Evolutionary conservation across 2,329 filamentous ascomycete genomes (phyloP).

Genomic region (Penicillium paneum): DNA sequence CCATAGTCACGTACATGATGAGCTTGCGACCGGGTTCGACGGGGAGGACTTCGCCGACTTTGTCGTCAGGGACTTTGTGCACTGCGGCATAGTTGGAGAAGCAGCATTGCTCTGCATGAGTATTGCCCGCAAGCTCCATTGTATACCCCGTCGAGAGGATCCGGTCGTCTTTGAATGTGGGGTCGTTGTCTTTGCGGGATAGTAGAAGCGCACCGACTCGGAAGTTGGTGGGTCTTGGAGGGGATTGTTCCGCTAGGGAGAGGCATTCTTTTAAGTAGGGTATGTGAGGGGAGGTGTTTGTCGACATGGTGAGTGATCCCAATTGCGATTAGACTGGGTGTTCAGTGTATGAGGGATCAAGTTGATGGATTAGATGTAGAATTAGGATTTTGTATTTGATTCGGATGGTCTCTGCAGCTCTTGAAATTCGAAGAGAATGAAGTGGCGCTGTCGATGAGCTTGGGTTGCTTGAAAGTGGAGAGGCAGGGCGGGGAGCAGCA

Average conservation of each 20-base stretch:
- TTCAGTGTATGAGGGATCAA: neutral
- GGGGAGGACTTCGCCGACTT: conserved; percentile 42
- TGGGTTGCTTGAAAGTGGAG: conserved; percentile 4
- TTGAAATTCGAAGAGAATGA: neutral
- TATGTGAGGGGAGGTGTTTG: conserved; percentile 31
- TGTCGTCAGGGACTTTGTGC: conserved; percentile 36
- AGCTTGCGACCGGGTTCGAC: conserved; percentile 44
- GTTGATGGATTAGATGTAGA: neutral
- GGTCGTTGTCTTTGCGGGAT: conserved; percentile 30
- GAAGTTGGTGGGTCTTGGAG: conserved; percentile 86
- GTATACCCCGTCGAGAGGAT: conserved; percentile 84
- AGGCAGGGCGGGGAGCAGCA: conserved; percentile 20
- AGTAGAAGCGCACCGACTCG: conserved; percentile 90
- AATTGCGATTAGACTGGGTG: neutral
- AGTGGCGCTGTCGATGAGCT: neutral
- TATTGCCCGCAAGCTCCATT: conserved; percentile 85
- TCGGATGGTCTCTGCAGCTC: neutral
- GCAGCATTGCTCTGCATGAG: conserved; percentile 93
- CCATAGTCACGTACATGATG: conserved; percentile 87
- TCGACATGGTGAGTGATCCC: conserved; percentile 18
- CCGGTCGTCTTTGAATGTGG: conserved; percentile 37
- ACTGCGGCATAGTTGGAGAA: conserved; percentile 62
- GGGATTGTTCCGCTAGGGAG: conserved; percentile 71
- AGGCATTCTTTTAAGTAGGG: conserved; percentile 69
- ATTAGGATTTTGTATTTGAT: neutral